Evolutionary conservation across 2,329 filamentous ascomycete species (phyloP), one percentile per base, ranked within the genome.

Genomic region (Neofusicoccum sp.): DNA sequence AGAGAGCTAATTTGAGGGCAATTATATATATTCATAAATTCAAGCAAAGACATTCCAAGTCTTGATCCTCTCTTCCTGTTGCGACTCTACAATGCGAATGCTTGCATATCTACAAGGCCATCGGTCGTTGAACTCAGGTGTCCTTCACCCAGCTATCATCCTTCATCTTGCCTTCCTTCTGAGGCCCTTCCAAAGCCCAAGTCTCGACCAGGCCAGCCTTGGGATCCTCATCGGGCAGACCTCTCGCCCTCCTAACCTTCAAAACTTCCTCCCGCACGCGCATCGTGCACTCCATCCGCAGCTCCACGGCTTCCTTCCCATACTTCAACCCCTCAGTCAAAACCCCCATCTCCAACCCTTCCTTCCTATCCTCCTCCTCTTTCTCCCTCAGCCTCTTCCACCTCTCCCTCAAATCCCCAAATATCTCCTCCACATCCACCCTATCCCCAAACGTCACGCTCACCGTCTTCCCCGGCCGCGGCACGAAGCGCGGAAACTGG

Each of bases 271-370:
- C 83, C 51, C 95, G 83, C 34, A 98, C 85, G 62, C 88, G 83
- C 72, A 82, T 82, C 1, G 93, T 91, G 51, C 93, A 91, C 73
- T 96, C 91, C 58, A 89, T 86, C 62, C 95, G 82, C 64, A 96
- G 78, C 66, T 86, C 82, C 58, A 89, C 82, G 0, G 91, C 93
- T 75, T 97, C 92, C n/a, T 79, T 75, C 9, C 86, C 84, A 66
- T 87, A 84, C 73, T 86, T 86, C 30, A 93, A 16, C n/a, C 38
- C 53, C 24, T 90, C 86, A 12, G 78, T 85, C 60, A 90, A 72
- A 12, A 88, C 84, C 0, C 87, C 89, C 1, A 84, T 72, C 26
- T 75, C 76, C 61, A 79, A 53, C 20, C 6, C 24, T 16, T 36
- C 51, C 4, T 16, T 67, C 41, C 69, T 63, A 67, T 9, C 34